Conservation (phyloP, 2,329 filamentous ascomycete genomes). For the Fusarium pininemorale region DNA sequence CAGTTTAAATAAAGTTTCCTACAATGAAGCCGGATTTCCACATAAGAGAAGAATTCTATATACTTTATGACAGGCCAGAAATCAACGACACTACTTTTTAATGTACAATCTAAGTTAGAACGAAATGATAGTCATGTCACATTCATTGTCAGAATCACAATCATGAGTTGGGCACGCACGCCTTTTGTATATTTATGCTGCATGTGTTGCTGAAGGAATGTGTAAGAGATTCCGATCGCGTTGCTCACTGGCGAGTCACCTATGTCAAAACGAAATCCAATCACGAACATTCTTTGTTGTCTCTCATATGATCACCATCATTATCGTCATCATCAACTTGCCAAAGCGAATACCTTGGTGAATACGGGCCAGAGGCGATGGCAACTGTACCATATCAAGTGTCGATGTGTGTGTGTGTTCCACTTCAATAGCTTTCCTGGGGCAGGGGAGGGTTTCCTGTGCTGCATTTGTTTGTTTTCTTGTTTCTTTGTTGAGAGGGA, state of each 20-base stretch:
- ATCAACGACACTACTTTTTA: too few species aligned
- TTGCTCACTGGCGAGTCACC: constrained; percentile 6
- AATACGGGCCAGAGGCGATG: neutral
- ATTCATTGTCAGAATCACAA: neutral
- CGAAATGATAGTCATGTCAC: constrained; percentile 6
- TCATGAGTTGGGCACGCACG: neutral
- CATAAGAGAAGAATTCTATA: neutral
- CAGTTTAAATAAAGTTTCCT: neutral
- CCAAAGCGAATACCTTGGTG: neutral
- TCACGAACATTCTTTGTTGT: constrained; percentile 17
- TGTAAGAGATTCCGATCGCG: constrained; percentile 23
- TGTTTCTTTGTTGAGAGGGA: neutral
- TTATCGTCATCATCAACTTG: constrained; percentile 5
- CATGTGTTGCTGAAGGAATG: constrained; percentile 30
- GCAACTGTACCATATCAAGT: neutral
- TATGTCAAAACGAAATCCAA: constrained; percentile 20
- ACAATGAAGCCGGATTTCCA: neutral
- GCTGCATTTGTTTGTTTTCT: neutral
- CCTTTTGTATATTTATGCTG: constrained; percentile 20
- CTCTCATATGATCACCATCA: constrained; percentile 24
- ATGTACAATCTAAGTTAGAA: neutral
- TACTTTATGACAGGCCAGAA: neutral
- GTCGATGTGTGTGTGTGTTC: neutral
- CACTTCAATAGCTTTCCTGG: neutral
- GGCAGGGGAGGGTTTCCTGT: neutral